Percentiles rank a stretch among this genome's conserved stretches.
Evolutionary conservation across 225 moss, liverwort and hornwort genomes (phyloP).

Genomic region (Pseudoscleropodium purum): DNA sequence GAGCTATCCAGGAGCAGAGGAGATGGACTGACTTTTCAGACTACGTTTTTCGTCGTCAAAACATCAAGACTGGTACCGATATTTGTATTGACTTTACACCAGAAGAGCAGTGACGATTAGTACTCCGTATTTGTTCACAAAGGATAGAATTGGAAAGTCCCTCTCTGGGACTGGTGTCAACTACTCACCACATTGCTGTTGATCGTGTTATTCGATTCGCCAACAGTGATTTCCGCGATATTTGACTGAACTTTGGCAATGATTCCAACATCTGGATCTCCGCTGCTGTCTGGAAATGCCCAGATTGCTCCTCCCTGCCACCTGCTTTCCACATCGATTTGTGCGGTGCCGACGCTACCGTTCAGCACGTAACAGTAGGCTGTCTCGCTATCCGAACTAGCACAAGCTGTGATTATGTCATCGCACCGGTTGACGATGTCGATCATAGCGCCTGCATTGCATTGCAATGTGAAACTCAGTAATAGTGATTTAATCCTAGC

Average conservation of each 20-base stretch:
- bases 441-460: neutral
- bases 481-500: neutral
- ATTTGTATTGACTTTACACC: neutral
- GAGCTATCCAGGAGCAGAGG: neutral
- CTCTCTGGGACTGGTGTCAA: neutral
- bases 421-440: conserved; percentile 4
- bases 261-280: neutral
- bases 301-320: conserved; percentile 7
- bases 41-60: neutral
- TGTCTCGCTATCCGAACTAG: neutral
- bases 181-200: conserved; percentile 17
- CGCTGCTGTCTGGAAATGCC: neutral
- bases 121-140: neutral
- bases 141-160: neutral
- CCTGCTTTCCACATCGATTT: neutral
- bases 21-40: neutral
- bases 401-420: neutral
- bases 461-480: neutral
- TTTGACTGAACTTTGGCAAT: conserved; percentile 7
- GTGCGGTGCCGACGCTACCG: neutral
- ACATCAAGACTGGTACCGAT: neutral
- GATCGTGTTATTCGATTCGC: neutral
- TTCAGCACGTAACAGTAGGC: neutral
- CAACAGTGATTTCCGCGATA: conserved; percentile 7
- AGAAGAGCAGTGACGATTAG: neutral